These are phyloP conservation scores for Saccharum officinarum DNA, from an alignment of 176 grass and related monocot genomes.

Conservation along the genomic window DNA sequence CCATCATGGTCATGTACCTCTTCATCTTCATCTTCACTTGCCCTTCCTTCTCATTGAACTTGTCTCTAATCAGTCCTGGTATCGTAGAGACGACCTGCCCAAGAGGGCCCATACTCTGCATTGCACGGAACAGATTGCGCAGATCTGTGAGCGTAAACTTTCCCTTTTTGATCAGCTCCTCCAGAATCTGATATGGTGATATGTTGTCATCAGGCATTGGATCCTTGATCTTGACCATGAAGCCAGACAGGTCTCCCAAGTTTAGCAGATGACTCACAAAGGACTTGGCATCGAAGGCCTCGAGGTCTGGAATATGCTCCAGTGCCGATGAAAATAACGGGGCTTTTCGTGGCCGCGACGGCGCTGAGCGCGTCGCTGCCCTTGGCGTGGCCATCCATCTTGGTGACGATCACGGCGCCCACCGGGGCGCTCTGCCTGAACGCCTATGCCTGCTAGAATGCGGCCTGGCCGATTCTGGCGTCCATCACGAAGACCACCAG, in stretches of 20 bases:
- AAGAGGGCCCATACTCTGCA: slow-evolving; percentile 78
- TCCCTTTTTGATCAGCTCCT: too few species aligned
- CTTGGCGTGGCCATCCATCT: background rate
- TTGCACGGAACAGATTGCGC: slow-evolving; percentile 55
- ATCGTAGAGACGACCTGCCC: slow-evolving; percentile 82
- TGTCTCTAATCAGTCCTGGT: slow-evolving; percentile 72
- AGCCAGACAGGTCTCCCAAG: background rate
- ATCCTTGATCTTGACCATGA: background rate
- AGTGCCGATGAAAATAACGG: background rate
- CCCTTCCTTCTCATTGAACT: slow-evolving; percentile 78
- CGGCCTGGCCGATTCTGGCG: background rate
- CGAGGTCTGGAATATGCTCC: background rate
- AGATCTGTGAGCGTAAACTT: too few species aligned
- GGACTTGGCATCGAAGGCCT: background rate
- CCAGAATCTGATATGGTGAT: too few species aligned
- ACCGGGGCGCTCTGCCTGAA: background rate
- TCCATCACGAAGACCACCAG: background rate
- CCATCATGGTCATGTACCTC: slow-evolving; percentile 87
- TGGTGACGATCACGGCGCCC: background rate
- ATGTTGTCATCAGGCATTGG: too few species aligned
- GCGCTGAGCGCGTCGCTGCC: background rate
- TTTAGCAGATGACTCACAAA: background rate
- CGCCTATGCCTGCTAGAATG: background rate
- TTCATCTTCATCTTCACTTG: slow-evolving; percentile 83
- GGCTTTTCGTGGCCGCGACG: background rate